phyloP scores from a whole-genome alignment of 345 rosid species.

The Crucihimalaya himalaica region DNA sequence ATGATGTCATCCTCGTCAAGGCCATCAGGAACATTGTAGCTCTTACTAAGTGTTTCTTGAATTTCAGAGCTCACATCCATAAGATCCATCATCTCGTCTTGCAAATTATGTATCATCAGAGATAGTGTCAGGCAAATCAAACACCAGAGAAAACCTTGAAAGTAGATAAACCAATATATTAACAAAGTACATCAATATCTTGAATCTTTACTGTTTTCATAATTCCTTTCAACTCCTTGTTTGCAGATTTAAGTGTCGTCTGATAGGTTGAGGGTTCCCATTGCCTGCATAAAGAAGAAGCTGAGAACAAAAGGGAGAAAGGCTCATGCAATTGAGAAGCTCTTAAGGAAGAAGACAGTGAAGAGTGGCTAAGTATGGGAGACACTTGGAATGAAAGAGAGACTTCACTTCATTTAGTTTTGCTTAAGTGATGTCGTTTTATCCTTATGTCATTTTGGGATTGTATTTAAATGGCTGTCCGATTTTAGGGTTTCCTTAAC shows the following conservation, averaged over 20 bases:
- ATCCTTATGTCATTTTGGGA: no score
- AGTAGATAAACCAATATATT: neutral
- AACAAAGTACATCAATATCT: constrained; percentile 76
- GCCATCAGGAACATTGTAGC: constrained; percentile 92
- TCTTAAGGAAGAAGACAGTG: no score
- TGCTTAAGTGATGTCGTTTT: no score
- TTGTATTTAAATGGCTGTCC: no score
- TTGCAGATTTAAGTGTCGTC: constrained; percentile 89
- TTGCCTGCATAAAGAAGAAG: no score
- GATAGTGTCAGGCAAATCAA: constrained; percentile 14
- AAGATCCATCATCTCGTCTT: constrained; percentile 99
- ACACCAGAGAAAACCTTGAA: neutral
- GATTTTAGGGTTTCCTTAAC: no score
- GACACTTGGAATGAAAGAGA: no score
- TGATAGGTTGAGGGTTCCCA: no score
- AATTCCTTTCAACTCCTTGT: constrained; percentile 98
- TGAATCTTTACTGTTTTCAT: constrained; percentile 98
- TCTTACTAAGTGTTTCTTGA: constrained; percentile 94
- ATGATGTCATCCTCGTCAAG: constrained; percentile 97
- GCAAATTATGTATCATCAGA: constrained; percentile 67
- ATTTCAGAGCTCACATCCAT: constrained; percentile 96
- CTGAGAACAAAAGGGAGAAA: no score
- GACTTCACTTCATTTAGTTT: no score
- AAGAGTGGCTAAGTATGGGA: no score
- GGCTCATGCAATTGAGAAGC: no score